Evolutionary conservation across 495 filamentous ascomycete species (phyloP), one percentile per base, ranked within the genome.

Genomic region (Amniculicola lignicola): DNA sequence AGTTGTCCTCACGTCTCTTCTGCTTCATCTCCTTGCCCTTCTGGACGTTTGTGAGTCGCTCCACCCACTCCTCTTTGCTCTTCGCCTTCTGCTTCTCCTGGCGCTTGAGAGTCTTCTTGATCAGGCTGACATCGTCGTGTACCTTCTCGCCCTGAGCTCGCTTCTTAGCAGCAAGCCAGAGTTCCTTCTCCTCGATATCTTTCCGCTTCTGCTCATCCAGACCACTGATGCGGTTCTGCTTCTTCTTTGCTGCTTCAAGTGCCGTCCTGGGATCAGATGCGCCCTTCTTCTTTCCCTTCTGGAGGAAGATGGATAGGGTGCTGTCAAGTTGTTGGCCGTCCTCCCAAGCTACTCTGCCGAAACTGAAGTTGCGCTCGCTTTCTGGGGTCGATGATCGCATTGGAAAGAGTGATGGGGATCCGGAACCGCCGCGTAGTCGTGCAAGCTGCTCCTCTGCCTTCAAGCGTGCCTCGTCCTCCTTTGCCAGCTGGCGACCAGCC

Each of bases 51-150:
- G 89, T 83, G 15, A 85, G 72, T 35, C 93, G 75, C 52, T 94
- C 91, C 31, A 78, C 83, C 93, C 94, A 97, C 70, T 93, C 90
- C 57, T 82, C 82, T 69, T 87, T 86, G 65, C 85, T 90, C 80
- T 91, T 95, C 72, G 81, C 85, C 82, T 97, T 98, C 24, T 78
- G 74, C 58, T 83, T 84, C 67, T 95, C 89, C 72, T 94, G 90
- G 57, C 92, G 83, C 79, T 96, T 96, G 53, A 96, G 73, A 1
- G 90, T 89, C 77, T 96, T 96, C 80, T 94, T 94, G 11, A 98
- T 79, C 28, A 97, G 68, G n/a, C 78, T 82, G 46, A 87, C 87
- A 67, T 95, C 88, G 57, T 97, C 90, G 53, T 82, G 78, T n/a
- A 96, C 83, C 62, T 90, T 89, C 67, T 96, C 90, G 23, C 93